Base-by-base conservation (phyloP, 805 yeast species). In the Scheffersomyces ergatensis region DNA sequence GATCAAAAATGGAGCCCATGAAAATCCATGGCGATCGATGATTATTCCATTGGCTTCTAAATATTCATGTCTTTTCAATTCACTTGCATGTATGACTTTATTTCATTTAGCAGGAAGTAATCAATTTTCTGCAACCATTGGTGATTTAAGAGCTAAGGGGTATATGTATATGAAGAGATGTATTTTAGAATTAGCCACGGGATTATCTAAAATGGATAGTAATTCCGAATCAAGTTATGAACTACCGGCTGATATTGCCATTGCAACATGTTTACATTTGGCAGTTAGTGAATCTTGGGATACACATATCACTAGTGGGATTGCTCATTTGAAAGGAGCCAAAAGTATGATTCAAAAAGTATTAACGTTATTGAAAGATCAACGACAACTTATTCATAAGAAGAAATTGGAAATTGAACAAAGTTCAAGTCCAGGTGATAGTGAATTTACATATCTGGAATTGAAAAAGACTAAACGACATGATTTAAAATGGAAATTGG, bases 251-350 rank as follows among this genome's bases (percentile, higher is more conserved):
- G 86, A 81, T 46, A 80, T 82, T 11, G 87, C 87, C 1, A 61
- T 83, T 16, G 80, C 84, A 0, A 77, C 86, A 0, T 82, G 87
- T 44, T 55, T 83, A 42, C 76, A 79, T 16, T 62, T 83, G 40
- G 83, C 87, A 0, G 74, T 79, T 43, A 75, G 84, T 30, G 88
- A 83, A 54, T 72, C 83, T 0, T 82, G 88, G 88, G 83, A 80
- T 52, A 74, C 80, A 11, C 83, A 78, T 43, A 80, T 77, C 4
- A 73, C 84, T 2, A 78, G 84, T 18, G 87, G 88, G 11, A 78
- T 82, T 39, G 82, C 84, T 2, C 89, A 82, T 59, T 64, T 82
- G 43, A 77, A 76, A 51, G 87, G 88, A 23, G 87, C 87, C 3
- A 72, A 75, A 44, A 72, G 79, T 11, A 76, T 82, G 75, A 79